phyloP scores from a whole-genome alignment of 371 early-diverging fungal species.

The Mortierella sp. region DNA sequence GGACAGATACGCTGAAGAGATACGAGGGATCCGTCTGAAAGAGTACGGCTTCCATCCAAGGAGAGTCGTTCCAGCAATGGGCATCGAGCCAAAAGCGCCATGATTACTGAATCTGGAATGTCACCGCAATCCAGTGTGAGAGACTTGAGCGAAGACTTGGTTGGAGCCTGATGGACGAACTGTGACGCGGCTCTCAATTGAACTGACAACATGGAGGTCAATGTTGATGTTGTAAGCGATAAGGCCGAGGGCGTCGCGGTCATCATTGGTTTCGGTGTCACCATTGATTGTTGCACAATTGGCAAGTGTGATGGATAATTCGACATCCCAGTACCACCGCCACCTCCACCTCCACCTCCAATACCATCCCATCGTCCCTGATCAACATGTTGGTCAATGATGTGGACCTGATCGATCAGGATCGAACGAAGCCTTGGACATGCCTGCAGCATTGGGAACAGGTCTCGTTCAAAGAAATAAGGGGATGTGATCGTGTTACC shows the following conservation, averaged over 20 bases:
- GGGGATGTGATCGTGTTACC: constrained; percentile 50
- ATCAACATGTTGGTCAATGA: constrained; percentile 33
- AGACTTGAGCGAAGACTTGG: constrained; percentile 29
- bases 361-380: constrained; percentile 10
- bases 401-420: constrained; percentile 36
- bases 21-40: constrained; percentile 19
- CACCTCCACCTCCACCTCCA: constrained; percentile 11
- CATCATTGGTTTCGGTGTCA: constrained; percentile 1
- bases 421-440: constrained; percentile 30
- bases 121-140: constrained; percentile 43
- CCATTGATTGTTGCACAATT: no score
- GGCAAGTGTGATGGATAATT: no score
- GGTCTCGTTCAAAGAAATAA: constrained; percentile 36
- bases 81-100: constrained; percentile 26
- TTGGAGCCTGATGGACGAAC: not conserved
- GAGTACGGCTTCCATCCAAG: constrained; percentile 36
- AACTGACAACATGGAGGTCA: constrained; percentile 30
- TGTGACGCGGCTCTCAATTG: constrained; percentile 20
- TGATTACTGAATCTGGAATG: constrained; percentile 44
- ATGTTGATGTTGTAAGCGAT: constrained; percentile 5
- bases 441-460: constrained; percentile 33
- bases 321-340: not conserved
- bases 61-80: constrained; percentile 29
- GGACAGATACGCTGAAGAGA: constrained; percentile 24
- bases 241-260: constrained; percentile 4